Evolutionary conservation across 2,329 filamentous ascomycete genomes (phyloP).

Genomic region (Fusarium luffae): DNA sequence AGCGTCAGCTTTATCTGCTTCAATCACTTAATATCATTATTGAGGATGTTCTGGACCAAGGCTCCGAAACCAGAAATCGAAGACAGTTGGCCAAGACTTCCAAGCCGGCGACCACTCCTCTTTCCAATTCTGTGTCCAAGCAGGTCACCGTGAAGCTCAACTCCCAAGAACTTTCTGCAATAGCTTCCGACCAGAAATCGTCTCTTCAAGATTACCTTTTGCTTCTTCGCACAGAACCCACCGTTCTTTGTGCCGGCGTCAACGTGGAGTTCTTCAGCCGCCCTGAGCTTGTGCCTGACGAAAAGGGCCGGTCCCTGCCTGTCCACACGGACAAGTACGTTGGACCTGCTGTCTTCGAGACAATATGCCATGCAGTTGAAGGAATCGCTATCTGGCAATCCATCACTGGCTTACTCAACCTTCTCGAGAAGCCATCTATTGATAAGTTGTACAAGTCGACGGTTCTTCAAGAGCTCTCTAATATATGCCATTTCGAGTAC

Average conservation of each 20-base stretch:
- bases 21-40: too few relatives aligned
- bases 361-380: constrained; percentile 51
- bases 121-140: constrained; percentile 48
- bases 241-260: constrained; percentile 49
- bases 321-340: constrained; percentile 56
- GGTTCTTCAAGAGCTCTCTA: constrained; percentile 59
- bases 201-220: constrained; percentile 50
- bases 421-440: constrained; percentile 40
- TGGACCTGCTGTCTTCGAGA: constrained; percentile 56
- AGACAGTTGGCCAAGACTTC: constrained; percentile 45
- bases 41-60: constrained; percentile 56
- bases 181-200: constrained; percentile 49
- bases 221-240: constrained; percentile 50
- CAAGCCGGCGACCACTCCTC: constrained; percentile 44
- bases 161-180: constrained; percentile 47
- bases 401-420: constrained; percentile 50
- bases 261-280: constrained; percentile 54
- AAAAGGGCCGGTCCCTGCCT: constrained; percentile 55
- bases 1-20: constrained; percentile 53
- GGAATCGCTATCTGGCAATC: constrained; percentile 55
- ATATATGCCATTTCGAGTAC: constrained; percentile 59
- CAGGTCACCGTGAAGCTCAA: constrained; percentile 44
- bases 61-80: constrained; percentile 46
- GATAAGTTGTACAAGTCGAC: constrained; percentile 49
- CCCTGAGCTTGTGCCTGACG: constrained; percentile 57